phyloP scores from a whole-genome alignment of 2,329 filamentous ascomycete species.

The Epichloe aotearoae region DNA sequence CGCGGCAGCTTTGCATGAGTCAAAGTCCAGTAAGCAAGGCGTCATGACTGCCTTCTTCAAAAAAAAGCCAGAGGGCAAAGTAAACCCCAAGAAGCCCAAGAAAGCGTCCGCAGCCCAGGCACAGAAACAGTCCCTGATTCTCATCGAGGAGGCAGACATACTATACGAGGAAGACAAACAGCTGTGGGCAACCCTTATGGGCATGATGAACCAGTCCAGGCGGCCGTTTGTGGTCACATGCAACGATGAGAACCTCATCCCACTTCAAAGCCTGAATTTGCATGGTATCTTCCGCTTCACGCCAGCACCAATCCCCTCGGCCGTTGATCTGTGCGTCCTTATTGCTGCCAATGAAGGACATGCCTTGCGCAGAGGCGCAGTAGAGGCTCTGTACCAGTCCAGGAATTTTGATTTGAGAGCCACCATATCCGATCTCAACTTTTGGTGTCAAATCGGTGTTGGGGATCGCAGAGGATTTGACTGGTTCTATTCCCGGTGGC shows the following conservation, averaged over 20 bases:
- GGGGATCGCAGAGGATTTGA: slow-evolving; percentile 81
- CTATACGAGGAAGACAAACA: slow-evolving; percentile 92
- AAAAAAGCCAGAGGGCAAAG: slow-evolving; percentile 26
- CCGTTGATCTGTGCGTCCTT: slow-evolving; percentile 68
- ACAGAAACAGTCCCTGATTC: slow-evolving; percentile 88
- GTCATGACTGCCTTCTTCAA: slow-evolving; percentile 77
- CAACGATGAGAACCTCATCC: slow-evolving; percentile 77
- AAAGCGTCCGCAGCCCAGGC: slow-evolving; percentile 23
- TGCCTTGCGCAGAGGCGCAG: slow-evolving; percentile 51
- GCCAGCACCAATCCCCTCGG: slow-evolving; percentile 52
- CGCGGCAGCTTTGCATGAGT: slow-evolving; percentile 30
- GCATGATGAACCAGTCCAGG: slow-evolving; percentile 71
- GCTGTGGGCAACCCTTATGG: slow-evolving; percentile 76
- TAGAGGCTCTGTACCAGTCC: slow-evolving; percentile 56
- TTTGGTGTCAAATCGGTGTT: slow-evolving; percentile 94
- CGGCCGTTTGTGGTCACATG: slow-evolving; percentile 92
- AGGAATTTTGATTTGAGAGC: slow-evolving; percentile 64
- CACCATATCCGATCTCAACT: slow-evolving; percentile 72
- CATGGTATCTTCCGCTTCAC: slow-evolving; percentile 74
- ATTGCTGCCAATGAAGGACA: slow-evolving; percentile 86
- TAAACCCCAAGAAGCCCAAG: slow-evolving; percentile 17
- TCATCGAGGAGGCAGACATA: slow-evolving; percentile 87
- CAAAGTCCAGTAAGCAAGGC: slow-evolving; percentile 58
- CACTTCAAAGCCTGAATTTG: slow-evolving; percentile 58
- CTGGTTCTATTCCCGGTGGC: slow-evolving; percentile 77